Conservation (phyloP, 306 rosid species). For the Glycyrrhiza uralensis region DNA sequence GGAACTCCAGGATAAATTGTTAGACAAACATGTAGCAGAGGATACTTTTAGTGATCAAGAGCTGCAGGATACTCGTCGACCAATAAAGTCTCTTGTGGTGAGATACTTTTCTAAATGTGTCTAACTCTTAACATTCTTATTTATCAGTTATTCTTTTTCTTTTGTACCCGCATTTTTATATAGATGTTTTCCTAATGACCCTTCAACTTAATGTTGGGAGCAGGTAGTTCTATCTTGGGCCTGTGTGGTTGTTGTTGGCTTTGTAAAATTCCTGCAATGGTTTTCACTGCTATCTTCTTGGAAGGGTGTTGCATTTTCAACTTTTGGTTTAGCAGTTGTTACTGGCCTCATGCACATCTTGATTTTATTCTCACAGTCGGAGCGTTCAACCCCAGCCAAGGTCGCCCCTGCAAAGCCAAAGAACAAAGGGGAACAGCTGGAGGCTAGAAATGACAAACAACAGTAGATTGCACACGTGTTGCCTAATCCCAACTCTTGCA, state of each 20-base stretch:
- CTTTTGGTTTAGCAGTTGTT: constrained; percentile 49
- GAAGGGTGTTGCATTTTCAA: constrained; percentile 78
- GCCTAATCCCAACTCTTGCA: constrained; percentile 1
- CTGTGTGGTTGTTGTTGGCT: constrained; percentile 55
- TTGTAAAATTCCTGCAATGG: constrained; percentile 62
- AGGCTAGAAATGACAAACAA: constrained; percentile 41
- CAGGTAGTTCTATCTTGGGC: constrained; percentile 82
- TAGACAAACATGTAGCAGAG: constrained; percentile 73
- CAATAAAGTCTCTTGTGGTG: constrained; percentile 82
- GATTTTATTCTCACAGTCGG: constrained; percentile 83
- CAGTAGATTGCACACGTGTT: constrained; percentile 35
- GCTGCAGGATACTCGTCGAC: constrained; percentile 60
- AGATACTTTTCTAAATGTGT: constrained; percentile 24
- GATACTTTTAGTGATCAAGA: constrained; percentile 66
- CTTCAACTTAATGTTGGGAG: constrained; percentile 8
- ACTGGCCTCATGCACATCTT: constrained; percentile 79
- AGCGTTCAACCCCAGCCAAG: constrained; percentile 76
- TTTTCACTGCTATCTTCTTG: constrained; percentile 71
- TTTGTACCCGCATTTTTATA: not conserved
- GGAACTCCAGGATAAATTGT: constrained; percentile 62
- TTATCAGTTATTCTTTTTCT: not conserved
- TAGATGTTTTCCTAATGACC: constrained; percentile 9
- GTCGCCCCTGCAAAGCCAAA: constrained; percentile 53
- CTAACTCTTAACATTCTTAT: not conserved
- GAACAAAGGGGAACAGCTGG: constrained; percentile 32